phyloP scores from a whole-genome alignment of 441 rosid species.

The Populus trichocarpa region DNA sequence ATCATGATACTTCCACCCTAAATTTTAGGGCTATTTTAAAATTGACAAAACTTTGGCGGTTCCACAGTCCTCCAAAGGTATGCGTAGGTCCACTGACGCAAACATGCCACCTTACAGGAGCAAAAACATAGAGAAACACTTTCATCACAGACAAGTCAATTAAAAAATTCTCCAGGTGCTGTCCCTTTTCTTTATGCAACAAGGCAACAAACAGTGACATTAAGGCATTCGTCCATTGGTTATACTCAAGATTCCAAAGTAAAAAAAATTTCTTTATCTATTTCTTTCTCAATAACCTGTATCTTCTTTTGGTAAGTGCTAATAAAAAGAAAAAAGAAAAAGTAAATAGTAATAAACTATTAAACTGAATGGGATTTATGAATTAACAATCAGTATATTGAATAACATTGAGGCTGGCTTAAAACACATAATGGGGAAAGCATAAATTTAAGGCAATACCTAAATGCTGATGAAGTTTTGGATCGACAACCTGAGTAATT shows the following conservation, averaged over 20 bases:
- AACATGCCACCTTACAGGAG: not conserved
- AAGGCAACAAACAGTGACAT: not conserved
- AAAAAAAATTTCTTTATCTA: not conserved
- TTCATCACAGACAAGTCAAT: not conserved
- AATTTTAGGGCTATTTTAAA: not conserved
- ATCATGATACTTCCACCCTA: not conserved
- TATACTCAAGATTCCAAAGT: not conserved
- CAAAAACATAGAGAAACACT: not conserved
- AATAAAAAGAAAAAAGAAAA: not conserved
- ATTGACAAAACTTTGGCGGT: not conserved
- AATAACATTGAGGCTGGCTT: not conserved
- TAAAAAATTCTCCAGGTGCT: not conserved
- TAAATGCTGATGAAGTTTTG: constrained; percentile 94
- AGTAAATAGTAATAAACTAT: not conserved
- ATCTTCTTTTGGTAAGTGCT: not conserved
- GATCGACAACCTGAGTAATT: constrained; percentile 86
- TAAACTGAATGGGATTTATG: constrained; percentile 3
- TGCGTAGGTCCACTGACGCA: not conserved
- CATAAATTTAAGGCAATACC: constrained; percentile 36
- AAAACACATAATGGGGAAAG: constrained; percentile 1
- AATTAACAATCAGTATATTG: constrained; percentile 2
- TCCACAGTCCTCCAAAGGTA: not conserved
- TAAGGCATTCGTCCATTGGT: not conserved
- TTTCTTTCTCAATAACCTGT: not conserved
- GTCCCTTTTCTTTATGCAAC: not conserved